Base-by-base conservation (phyloP, 1,284 basidiomycete species). In the Ganoderma resinaceum region DNA sequence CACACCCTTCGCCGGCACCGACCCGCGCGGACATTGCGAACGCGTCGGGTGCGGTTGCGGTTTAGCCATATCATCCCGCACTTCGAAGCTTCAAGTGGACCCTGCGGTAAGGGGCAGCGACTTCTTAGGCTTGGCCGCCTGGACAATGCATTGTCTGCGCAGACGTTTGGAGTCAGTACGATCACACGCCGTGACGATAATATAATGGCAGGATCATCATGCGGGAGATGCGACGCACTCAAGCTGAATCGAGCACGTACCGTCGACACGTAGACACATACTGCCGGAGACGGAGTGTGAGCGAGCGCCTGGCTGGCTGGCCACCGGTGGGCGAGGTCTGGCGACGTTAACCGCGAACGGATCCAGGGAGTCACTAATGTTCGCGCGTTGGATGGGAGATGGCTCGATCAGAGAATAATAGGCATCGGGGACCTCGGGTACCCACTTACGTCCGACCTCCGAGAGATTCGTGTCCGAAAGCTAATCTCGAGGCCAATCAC, bases 401-500 rank as follows among this genome's bases (percentile, higher is more conserved):
- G n/a, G 11, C 23, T 11, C 46, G 46, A 49, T 49, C 46, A 49
- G 46, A 49, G 23, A 49, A 49, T 18, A n/a, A 2, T 16, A 7
- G 20, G 33, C 33, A 8, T 57, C 55, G 55, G 55, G 20, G 55
- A 35, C 0, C 33, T 57, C 55, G 55, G 55, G 31, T 16, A 37
- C 55, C 55, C 18, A 31, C 42, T n/a, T 43, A 31, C 26, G 26
- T 16, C 26, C 5, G 52, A 53, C 23, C 23, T 4, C 46, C 20
- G 29, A 57, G 33, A 57, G 33, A 57, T 57, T 35, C 55, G 33
- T 57, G 16, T 11, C 55, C 31, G 31, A 37, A 57, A 57, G 55
- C 55, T 16, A 57, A 57, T 57, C 55, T 57, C 33, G 33, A 37
- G 20, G 33, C 18, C 55, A 35, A 57, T 57, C 55, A 57, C n/a